Evolutionary conservation across 1,139 yeast genomes (phyloP).

Genomic region (Geotrichum macrosporum): DNA sequence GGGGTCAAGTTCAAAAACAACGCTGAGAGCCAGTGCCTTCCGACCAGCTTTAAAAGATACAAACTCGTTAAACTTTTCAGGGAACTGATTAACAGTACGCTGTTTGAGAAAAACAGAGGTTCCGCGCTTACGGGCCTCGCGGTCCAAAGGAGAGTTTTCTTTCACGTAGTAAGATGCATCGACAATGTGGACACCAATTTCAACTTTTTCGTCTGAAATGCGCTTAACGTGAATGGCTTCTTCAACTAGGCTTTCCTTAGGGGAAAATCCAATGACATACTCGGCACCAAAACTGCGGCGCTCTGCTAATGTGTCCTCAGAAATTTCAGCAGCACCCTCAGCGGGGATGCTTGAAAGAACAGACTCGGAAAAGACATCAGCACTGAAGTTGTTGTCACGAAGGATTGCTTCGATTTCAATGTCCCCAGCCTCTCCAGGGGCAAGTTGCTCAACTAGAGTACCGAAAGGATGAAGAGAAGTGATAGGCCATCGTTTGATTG

Average conservation of each 20-base stretch:
- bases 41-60: constrained; percentile 62
- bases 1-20: constrained; percentile 76
- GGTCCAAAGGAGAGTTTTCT: constrained; percentile 72
- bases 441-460: constrained; percentile 81
- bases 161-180: constrained; percentile 71
- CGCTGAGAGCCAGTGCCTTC: constrained; percentile 67
- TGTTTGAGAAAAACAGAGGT: constrained; percentile 90
- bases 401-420: constrained; percentile 86
- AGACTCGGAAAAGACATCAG: constrained; percentile 67
- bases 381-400: constrained; percentile 86
- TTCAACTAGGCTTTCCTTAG: constrained; percentile 59
- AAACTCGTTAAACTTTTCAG: constrained; percentile 55
- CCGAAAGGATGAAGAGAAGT: constrained; percentile 98
- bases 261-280: constrained; percentile 62
- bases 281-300: constrained; percentile 62
- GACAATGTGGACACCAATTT: constrained; percentile 71
- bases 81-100: constrained; percentile 62
- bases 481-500: constrained; percentile 98
- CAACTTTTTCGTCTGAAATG: constrained; percentile 55
- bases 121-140: constrained; percentile 87
- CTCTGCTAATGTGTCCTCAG: constrained; percentile 34
- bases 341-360: too few relatives aligned
- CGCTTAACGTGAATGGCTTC: constrained; percentile 75
- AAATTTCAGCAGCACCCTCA: constrained; percentile 32
- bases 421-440: constrained; percentile 67